These are phyloP conservation scores for Arthrobotrys megalospora DNA, from an alignment of 2,329 filamentous ascomycete species.

Conservation along the genomic window DNA sequence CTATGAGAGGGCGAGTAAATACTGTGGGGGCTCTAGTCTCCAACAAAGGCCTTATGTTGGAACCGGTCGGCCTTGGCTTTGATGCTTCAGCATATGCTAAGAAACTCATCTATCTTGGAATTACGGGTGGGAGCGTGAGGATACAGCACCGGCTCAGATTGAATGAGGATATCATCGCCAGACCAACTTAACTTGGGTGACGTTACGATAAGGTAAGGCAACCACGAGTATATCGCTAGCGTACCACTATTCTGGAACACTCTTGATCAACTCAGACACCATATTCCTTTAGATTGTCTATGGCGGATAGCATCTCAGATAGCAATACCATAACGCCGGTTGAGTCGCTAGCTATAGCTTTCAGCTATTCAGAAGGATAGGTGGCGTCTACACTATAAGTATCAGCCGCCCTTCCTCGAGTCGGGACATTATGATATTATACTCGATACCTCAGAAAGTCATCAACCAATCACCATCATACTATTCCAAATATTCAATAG, in stretches of 20 bases:
- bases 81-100: neutral
- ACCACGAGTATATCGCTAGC: conserved; percentile 9
- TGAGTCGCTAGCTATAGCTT: neutral
- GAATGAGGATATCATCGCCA: too few species aligned
- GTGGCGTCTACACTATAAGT: conserved; percentile 1
- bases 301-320: neutral
- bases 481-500: neutral
- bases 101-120: conserved; percentile 10
- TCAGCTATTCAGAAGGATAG: neutral
- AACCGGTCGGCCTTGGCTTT: conserved; percentile 16
- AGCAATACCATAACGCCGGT: neutral
- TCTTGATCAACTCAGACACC: neutral
- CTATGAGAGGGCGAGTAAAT: conserved; percentile 1
- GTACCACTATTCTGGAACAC: neutral
- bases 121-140: conserved; percentile 2
- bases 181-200: conserved; percentile 11
- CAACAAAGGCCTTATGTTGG: conserved; percentile 36
- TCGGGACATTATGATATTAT: neutral
- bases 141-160: neutral
- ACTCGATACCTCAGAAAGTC: neutral
- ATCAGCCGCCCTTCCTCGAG: neutral
- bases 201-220: conserved; percentile 55
- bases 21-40: conserved; percentile 7
- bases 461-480: neutral
- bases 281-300: conserved; percentile 5